A percentile compares a stretch with the other conserved stretches of the same genome.
These are phyloP conservation scores for Wickerhamiella musiphila DNA, from an alignment of 805 yeast species.

Conservation along the genomic window DNA sequence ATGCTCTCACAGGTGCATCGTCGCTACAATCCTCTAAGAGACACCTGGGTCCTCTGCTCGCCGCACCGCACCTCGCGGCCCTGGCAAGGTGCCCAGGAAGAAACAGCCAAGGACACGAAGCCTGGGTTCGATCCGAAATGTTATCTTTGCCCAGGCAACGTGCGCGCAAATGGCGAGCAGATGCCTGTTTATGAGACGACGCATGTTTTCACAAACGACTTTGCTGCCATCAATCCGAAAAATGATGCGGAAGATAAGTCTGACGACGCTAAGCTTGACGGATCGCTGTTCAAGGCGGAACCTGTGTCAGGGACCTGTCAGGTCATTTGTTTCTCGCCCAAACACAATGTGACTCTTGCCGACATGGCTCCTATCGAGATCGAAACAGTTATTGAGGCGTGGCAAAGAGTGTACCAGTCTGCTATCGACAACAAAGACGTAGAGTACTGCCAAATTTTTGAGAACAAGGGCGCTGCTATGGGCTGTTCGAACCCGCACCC, in stretches of 20 bases:
- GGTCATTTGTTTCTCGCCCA: slow-evolving; percentile 58
- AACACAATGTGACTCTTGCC: slow-evolving; percentile 50
- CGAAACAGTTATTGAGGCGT: slow-evolving; percentile 34
- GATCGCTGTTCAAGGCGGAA: slow-evolving; percentile 32
- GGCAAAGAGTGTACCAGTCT: slow-evolving; percentile 36
- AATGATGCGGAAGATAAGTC: slow-evolving; percentile 8
- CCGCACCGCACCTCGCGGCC: slow-evolving; percentile 69
- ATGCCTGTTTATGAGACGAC: slow-evolving; percentile 44
- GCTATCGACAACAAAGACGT: slow-evolving; percentile 28
- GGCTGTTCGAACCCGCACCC: slow-evolving; percentile 75
- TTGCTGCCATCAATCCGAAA: slow-evolving; percentile 40
- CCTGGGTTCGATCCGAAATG: slow-evolving; percentile 49
- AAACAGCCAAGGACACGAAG: slow-evolving; percentile 24
- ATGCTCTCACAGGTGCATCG: slow-evolving; percentile 28
- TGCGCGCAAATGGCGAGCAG: slow-evolving; percentile 40
- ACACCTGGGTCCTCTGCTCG: slow-evolving; percentile 51
- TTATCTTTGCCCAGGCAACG: slow-evolving; percentile 56
- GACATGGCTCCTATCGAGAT: slow-evolving; percentile 34
- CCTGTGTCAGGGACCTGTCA: slow-evolving; percentile 52
- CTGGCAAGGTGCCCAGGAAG: slow-evolving; percentile 63
- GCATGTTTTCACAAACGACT: slow-evolving; percentile 49
- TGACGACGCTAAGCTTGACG: slow-evolving; percentile 14
- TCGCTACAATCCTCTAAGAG: slow-evolving; percentile 52
- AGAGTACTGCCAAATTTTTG: slow-evolving; percentile 50
- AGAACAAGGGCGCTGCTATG: slow-evolving; percentile 65